Base-by-base conservation (phyloP, 139 green algal species). In the Volvox africanus region DNA sequence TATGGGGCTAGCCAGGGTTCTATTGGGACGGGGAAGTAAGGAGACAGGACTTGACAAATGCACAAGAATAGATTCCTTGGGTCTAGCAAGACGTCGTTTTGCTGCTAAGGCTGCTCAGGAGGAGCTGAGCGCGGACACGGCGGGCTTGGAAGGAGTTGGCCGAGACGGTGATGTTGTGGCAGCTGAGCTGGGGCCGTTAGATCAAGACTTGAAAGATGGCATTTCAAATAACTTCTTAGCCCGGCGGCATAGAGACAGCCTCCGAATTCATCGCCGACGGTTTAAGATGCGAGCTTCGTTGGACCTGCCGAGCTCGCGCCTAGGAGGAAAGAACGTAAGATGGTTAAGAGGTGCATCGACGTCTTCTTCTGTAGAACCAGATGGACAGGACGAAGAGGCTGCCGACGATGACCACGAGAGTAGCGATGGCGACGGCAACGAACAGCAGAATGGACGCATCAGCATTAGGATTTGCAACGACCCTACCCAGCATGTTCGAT, bases 221-320 rank as follows among this genome's bases (percentile, higher is more conserved):
- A 20, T 67, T 21, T 33, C 62, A 19, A 5, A 16, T 18, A 84
- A 65, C 78, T 30, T 84, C 19, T 21, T 68, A 11, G 32, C 1
- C 6, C 78, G 78, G 17, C 36, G 62, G 78, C 78, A 68, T 44
- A n/a, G 35, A 26, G 80, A 86, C 28, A 86, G 80, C 80, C 80
- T 86, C 24, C 80, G 80, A n/a, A 71, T 86, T 44, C 50, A 71
- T 28, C 80, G 80, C 26, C 33, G 80, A 44, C 80, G 80, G 50
- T 86, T 86, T n/a, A 55, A 30, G 14, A 20, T 73, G 80, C 44
- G 80, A 17, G 80, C 80, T n/a, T 86, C 80, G 44, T 16, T 86
- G 50, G 80, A 86, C 50, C 26, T 84, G 16, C 20, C 20, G 0
- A 30, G 36, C 50, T 28, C 80, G 37, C 65, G 65, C 65, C 44